Percentiles rank a stretch among this genome's conserved stretches.
Evolutionary conservation across 495 filamentous ascomycete species (phyloP).

Genomic region (Penicillium soppii): DNA sequence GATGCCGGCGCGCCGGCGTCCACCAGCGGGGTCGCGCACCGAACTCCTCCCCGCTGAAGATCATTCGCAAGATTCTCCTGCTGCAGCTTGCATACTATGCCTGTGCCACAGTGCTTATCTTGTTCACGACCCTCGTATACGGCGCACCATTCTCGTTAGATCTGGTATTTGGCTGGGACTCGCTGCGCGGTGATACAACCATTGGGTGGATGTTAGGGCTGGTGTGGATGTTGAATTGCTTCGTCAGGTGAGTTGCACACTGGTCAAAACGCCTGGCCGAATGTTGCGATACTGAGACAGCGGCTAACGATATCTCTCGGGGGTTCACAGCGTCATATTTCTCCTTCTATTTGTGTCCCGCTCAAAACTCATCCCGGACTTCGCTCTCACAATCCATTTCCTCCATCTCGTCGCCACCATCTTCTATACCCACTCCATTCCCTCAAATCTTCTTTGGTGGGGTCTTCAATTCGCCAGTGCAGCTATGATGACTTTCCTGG

Average conservation of each 20-base stretch:
- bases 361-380: slow-evolving; percentile 90
- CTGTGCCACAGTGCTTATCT: slow-evolving; percentile 68
- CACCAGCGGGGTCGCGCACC: slow-evolving; percentile 73
- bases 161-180: slow-evolving; percentile 76
- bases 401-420: slow-evolving; percentile 77
- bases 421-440: slow-evolving; percentile 72
- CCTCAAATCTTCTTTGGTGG: slow-evolving; percentile 85
- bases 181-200: slow-evolving; percentile 85
- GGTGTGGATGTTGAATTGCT: slow-evolving; percentile 78
- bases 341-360: slow-evolving; percentile 77
- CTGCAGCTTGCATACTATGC: slow-evolving; percentile 87
- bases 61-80: slow-evolving; percentile 80
- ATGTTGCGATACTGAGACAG: neutral
- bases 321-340: slow-evolving; percentile 56
- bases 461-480: slow-evolving; percentile 67
- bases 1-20: slow-evolving; percentile 76
- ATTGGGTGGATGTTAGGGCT: slow-evolving; percentile 89
- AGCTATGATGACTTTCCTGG: slow-evolving; percentile 66
- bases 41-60: slow-evolving; percentile 82
- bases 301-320: slow-evolving; percentile 1
- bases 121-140: slow-evolving; percentile 85
- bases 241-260: slow-evolving; percentile 63
- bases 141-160: slow-evolving; percentile 69
- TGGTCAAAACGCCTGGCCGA: no score
- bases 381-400: slow-evolving; percentile 84